Conservation (phyloP, 192 early-diverging fungal species). For the Funneliformis mosseae region DNA sequence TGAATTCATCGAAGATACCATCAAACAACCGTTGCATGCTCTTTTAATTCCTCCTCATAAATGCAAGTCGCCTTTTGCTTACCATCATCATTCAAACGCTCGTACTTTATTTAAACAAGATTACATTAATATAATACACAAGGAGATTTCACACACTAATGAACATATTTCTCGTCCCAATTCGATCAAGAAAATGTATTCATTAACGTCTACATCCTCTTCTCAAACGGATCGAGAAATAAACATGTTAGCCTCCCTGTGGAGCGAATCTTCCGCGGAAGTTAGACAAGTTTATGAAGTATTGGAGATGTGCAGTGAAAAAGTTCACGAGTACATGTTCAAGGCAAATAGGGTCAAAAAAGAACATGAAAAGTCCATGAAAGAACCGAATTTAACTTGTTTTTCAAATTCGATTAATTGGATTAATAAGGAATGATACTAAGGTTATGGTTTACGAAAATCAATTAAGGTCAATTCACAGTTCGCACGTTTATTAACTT, state of each 20-base stretch:
- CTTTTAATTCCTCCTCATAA: not conserved
- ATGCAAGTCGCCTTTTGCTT: not conserved
- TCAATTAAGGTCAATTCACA: too few species aligned
- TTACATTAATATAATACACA: not conserved
- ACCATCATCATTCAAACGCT: not conserved
- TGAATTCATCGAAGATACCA: not conserved
- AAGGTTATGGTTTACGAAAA: too few species aligned
- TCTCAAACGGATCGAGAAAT: not conserved
- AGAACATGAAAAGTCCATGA: not conserved
- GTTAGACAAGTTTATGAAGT: not conserved
- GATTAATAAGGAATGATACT: too few species aligned
- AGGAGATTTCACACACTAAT: not conserved
- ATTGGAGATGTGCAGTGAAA: not conserved
- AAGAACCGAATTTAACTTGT: too few species aligned
- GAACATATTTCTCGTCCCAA: not conserved
- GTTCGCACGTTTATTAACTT: too few species aligned
- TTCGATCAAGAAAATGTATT: not conserved
- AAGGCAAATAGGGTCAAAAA: not conserved
- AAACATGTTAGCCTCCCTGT: not conserved
- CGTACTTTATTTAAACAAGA: not conserved
- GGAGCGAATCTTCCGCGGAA: not conserved
- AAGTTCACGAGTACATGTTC: not conserved
- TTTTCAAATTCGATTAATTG: too few species aligned
- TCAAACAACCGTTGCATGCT: not conserved
- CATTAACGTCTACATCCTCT: too few species aligned